Percentiles rank a stretch among this genome's conserved stretches.
These are phyloP conservation scores for Lactarius hengduanensis DNA, from an alignment of 768 basidiomycete species.

Conservation along the genomic window DNA sequence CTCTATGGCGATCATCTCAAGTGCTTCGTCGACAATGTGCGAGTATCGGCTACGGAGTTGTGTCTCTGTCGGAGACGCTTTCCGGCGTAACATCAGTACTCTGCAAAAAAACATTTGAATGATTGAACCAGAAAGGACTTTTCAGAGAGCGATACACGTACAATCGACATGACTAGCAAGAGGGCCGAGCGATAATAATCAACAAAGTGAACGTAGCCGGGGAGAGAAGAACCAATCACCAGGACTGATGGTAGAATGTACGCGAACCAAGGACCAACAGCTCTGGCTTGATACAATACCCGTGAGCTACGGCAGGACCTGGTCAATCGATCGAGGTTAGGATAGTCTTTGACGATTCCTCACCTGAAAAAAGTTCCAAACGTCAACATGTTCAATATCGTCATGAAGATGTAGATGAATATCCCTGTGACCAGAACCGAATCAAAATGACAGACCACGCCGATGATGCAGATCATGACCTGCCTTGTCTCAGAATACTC, in stretches of 20 bases:
- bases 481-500: slow-evolving; percentile 27
- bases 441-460: not conserved
- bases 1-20: slow-evolving; percentile 18
- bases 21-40: slow-evolving; percentile 19
- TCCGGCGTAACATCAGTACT: slow-evolving; percentile 25
- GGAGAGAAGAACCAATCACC: slow-evolving; percentile 13
- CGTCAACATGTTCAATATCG: slow-evolving; percentile 24
- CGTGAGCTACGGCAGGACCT: too few relatives aligned
- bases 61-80: slow-evolving; percentile 21
- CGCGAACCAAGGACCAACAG: slow-evolving; percentile 20
- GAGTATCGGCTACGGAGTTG: slow-evolving; percentile 10
- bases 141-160: slow-evolving; percentile 3
- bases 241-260: slow-evolving; percentile 24
- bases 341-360: not conserved
- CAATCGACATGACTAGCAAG: slow-evolving; percentile 22
- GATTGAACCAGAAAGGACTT: not conserved
- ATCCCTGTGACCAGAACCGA: slow-evolving; percentile 13
- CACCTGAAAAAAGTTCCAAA: slow-evolving; percentile 25
- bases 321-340: not conserved
- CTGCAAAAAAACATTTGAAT: slow-evolving; percentile 3
- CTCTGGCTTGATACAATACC: too few relatives aligned
- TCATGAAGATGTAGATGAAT: slow-evolving; percentile 24
- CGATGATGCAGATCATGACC: not conserved
- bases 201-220: not conserved
- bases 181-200: not conserved